Conservation (phyloP, 768 basidiomycete species). For the Vararia minispora region DNA sequence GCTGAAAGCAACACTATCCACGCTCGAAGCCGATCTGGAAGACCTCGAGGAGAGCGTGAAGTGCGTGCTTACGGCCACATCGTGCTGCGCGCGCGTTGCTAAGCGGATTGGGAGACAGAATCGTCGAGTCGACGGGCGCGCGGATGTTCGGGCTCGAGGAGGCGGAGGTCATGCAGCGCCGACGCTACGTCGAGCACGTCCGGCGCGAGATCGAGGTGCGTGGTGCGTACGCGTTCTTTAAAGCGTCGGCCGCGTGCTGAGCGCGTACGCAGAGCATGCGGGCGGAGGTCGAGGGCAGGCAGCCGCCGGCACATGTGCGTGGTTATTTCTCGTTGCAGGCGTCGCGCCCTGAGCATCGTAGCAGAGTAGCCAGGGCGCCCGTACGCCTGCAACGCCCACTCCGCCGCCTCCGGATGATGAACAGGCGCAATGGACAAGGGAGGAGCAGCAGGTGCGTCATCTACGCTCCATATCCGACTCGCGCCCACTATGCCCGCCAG, state of each 20-base stretch:
- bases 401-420: constrained; percentile 4
- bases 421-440: constrained; percentile 49
- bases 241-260: background rate
- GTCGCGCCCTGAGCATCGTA: too few relatives aligned
- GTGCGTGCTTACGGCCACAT: constrained; percentile 39
- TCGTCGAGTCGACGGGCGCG: constrained; percentile 79
- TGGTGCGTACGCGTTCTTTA: constrained; percentile 8
- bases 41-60: constrained; percentile 92
- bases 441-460: constrained; percentile 70
- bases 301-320: constrained; percentile 14
- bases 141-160: constrained; percentile 77
- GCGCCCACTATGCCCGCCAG: constrained; percentile 24
- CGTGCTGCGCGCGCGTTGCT: too few relatives aligned
- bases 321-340: constrained; percentile 2
- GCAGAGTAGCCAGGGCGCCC: too few relatives aligned
- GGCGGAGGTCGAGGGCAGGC: constrained; percentile 35
- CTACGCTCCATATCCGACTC: background rate
- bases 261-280: constrained; percentile 54
- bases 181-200: constrained; percentile 67
- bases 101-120: constrained; percentile 37
- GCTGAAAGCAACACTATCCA: constrained; percentile 67
- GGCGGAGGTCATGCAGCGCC: constrained; percentile 61
- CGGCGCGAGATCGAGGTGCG: constrained; percentile 71
- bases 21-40: constrained; percentile 80
- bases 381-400: too few relatives aligned